Conservation (phyloP, 495 filamentous ascomycete species). For the Sphaerosporella brunnea region DNA sequence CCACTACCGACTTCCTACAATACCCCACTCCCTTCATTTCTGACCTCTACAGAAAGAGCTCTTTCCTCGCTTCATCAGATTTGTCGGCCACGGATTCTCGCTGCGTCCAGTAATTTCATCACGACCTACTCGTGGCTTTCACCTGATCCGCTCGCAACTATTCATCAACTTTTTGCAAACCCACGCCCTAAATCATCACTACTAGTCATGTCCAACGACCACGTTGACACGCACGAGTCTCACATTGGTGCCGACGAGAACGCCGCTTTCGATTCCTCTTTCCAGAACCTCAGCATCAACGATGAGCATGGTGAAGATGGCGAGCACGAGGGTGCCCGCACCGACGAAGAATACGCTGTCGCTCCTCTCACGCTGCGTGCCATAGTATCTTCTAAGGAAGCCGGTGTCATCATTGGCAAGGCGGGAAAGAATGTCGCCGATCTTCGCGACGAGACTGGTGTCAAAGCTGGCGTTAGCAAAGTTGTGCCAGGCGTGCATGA, state of each 20-base stretch:
- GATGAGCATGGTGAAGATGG: conserved; percentile 18
- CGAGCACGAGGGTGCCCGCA: conserved; percentile 30
- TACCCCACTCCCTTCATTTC: too few species aligned
- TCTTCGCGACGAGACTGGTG: conserved; percentile 88
- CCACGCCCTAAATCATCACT: conserved; percentile 9
- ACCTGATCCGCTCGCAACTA: not conserved
- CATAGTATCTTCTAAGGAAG: conserved; percentile 96
- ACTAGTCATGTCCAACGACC: conserved; percentile 23
- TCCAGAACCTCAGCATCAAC: conserved; percentile 24
- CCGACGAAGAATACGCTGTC: conserved; percentile 89
- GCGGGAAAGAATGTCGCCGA: conserved; percentile 96
- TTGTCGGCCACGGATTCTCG: too few species aligned
- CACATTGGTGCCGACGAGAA: conserved; percentile 19
- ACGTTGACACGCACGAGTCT: conserved; percentile 7
- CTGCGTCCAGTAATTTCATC: too few species aligned
- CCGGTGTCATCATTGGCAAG: conserved; percentile 96
- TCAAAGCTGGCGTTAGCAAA: conserved; percentile 95
- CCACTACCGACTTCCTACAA: too few species aligned
- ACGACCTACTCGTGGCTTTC: not conserved
- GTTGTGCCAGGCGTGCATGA: conserved; percentile 94
- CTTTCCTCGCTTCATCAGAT: not conserved
- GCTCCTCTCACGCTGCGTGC: conserved; percentile 82
- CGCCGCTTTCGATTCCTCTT: conserved; percentile 24
- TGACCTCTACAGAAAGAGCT: too few species aligned
- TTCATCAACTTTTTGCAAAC: conserved; percentile 15